These are phyloP conservation scores for Coelastrella sp. DNA, from an alignment of 139 green algal genomes.

Conservation along the genomic window DNA sequence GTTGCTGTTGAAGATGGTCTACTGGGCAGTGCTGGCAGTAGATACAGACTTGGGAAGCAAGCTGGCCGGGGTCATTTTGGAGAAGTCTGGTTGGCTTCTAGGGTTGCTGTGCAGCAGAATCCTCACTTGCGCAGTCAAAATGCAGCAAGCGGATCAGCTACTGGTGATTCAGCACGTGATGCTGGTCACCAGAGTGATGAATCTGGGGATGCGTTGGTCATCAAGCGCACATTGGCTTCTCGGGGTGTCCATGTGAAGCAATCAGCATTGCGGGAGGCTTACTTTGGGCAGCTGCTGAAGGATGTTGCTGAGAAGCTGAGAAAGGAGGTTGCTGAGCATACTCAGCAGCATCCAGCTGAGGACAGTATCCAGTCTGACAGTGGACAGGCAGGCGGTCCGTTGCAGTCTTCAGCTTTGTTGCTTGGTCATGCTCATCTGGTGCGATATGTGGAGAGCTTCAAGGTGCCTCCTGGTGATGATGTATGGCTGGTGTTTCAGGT, in stretches of 20 bases:
- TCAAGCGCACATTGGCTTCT: conserved; percentile 72
- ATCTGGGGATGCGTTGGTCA: conserved; percentile 47
- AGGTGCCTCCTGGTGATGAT: conserved; percentile 33
- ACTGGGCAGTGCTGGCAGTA: too few relatives aligned
- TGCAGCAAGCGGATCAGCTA: too few relatives aligned
- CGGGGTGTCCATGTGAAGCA: conserved; percentile 54
- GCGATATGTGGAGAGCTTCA: conserved; percentile 42
- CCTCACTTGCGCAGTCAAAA: too few relatives aligned
- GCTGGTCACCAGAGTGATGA: not conserved
- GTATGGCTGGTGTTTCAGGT: conserved; percentile 71
- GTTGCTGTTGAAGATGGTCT: too few relatives aligned
- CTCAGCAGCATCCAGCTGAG: not conserved
- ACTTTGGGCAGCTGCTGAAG: conserved; percentile 82
- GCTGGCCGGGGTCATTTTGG: conserved; percentile 75
- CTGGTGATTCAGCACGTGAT: not conserved
- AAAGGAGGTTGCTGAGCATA: not conserved
- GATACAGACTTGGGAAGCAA: conserved; percentile 52
- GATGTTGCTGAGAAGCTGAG: conserved; percentile 3
- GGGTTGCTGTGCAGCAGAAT: not conserved
- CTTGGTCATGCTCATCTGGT: conserved; percentile 34
- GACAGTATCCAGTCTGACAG: not conserved
- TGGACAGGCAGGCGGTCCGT: not conserved
- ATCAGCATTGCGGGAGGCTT: conserved; percentile 72
- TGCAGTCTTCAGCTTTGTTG: not conserved
- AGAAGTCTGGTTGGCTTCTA: conserved; percentile 73